Conservation (phyloP, 768 basidiomycete genomes). For the Tylopilus plumbeoviolaceoides region DNA sequence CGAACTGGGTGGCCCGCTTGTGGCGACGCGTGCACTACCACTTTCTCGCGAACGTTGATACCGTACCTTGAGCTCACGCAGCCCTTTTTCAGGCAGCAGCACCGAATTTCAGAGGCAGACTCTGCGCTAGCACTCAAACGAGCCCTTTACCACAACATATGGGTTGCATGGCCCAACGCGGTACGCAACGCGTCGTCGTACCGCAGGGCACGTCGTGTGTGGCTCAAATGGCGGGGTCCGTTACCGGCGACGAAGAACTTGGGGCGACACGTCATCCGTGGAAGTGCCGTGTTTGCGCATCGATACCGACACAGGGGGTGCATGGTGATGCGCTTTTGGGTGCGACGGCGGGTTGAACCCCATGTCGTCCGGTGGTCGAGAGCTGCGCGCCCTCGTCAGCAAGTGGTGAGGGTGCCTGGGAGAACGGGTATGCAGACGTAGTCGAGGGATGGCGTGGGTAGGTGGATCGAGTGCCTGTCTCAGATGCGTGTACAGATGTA, state of each 20-base stretch:
- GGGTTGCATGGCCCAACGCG: not conserved
- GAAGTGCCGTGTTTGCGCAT: conserved; percentile 9
- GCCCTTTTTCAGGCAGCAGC: not conserved
- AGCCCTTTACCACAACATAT: not conserved
- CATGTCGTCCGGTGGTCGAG: not conserved
- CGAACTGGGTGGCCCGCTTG: too few species aligned
- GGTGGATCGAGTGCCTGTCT: not conserved
- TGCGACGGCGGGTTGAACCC: not conserved
- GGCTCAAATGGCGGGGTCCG: conserved; percentile 20
- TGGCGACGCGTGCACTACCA: too few species aligned
- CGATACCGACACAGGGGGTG: not conserved
- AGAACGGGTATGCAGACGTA: not conserved
- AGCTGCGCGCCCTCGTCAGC: too few species aligned
- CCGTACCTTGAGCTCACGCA: not conserved
- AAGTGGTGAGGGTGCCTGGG: not conserved
- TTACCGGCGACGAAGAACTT: conserved; percentile 2
- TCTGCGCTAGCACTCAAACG: not conserved
- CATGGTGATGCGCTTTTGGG: conserved; percentile 11
- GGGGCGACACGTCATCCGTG: not conserved
- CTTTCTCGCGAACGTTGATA: not conserved
- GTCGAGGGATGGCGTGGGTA: not conserved
- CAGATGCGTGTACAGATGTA: not conserved
- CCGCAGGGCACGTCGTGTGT: not conserved
- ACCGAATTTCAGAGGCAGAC: not conserved
- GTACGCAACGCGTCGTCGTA: too few species aligned